Base-by-base conservation (phyloP, 805 yeast species). In the Pichia insulana region DNA sequence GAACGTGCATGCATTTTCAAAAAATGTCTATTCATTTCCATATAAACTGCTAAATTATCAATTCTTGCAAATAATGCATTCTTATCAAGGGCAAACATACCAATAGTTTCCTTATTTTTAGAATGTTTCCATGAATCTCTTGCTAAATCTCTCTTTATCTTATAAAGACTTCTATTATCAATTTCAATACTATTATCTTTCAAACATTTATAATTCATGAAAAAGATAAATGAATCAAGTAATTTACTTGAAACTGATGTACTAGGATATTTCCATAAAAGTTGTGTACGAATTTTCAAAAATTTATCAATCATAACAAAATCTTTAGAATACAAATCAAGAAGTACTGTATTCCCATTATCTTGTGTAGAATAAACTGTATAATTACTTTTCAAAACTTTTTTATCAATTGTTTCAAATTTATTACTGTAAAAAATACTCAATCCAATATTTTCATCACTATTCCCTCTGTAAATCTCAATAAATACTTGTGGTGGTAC, bases 91-190 rank as follows among this genome's bases (percentile, higher is more conserved):
- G 80, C 71, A 48, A 82, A 73, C 52, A 90, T 67, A 4, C 83
- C 83, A 15, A 92, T 73, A 1, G 80, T 73, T 42, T 79, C 85
- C 48, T 69, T 69, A 9, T 62, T 57, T 6, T 56, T 53, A 0
- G 82, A 69, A 57, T 88, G 96, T 53, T 74, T 75, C 98, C 98
- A 92, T 2, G 96, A 81, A 49, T 95, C 76, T 61, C 97, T 76
- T 3, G 95, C 94, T 44, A 90, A 63, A 55, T 88, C 96, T 55
- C 97, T 76, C 34, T 88, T 73, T 19, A 89, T 70, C 55, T 83
- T 83, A 18, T 73, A 72, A 30, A 79, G 63, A 4, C 87, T 70
- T 49, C 77, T 70, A 44, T 64, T 64, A 19, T 57, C 37, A n/a
- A 41, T 38, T 30, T 40, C 38, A 28, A 19, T 15, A 17, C 9